Conservation (phyloP, 306 rosid genomes). For the Sicyos baderoa region DNA sequence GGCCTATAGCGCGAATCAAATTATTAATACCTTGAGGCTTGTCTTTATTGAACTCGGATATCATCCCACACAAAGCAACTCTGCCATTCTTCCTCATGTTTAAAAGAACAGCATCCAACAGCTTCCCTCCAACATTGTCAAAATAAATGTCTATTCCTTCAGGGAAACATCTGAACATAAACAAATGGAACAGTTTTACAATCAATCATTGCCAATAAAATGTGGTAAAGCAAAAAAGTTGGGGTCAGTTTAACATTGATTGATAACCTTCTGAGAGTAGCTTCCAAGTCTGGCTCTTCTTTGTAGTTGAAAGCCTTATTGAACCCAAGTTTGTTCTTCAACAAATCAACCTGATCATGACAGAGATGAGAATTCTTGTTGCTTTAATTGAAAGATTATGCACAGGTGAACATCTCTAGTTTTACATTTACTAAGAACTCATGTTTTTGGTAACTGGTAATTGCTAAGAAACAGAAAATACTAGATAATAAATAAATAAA, state of each 20-base stretch:
- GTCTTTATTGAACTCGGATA: conserved; percentile 42
- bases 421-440: too few relatives aligned
- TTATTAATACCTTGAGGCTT: conserved; percentile 47
- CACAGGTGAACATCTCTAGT: too few relatives aligned
- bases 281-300: conserved; percentile 20
- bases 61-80: conserved; percentile 51
- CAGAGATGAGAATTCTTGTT: neutral
- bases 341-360: conserved; percentile 17
- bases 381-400: neutral
- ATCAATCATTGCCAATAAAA: neutral
- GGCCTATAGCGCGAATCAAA: conserved; percentile 24
- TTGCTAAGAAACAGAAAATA: too few relatives aligned
- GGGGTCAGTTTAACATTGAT: neutral
- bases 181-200: too few relatives aligned
- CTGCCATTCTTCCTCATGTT: conserved; percentile 46
- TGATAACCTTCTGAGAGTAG: conserved; percentile 18
- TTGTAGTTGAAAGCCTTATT: conserved; percentile 23
- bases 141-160: conserved; percentile 64
- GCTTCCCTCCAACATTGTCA: conserved; percentile 59
- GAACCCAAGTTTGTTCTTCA: conserved; percentile 22
- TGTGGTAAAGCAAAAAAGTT: too few relatives aligned
- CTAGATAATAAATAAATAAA: too few relatives aligned
- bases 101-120: conserved; percentile 45
- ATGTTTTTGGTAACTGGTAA: too few relatives aligned
- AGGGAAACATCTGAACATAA: conserved; percentile 35